Percentiles rank a stretch among this genome's conserved stretches.
Conservation (phyloP, 805 yeast species). For the Lipomyces oligophaga region DNA sequence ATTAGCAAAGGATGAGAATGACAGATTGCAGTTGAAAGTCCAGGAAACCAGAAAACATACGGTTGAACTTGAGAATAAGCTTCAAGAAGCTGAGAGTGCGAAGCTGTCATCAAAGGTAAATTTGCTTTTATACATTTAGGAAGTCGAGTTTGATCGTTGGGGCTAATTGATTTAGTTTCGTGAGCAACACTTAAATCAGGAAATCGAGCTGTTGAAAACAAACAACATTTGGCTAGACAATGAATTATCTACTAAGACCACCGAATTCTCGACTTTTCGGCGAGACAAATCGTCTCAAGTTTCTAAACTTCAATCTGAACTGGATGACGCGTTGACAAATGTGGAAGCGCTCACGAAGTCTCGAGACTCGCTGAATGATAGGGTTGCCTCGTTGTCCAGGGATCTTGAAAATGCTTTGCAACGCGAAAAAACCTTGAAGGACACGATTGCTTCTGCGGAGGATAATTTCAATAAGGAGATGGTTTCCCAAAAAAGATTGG, state of each 20-base stretch:
- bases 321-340: conserved; percentile 41
- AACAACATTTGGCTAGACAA: conserved; percentile 45
- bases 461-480: conserved; percentile 56
- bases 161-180: conserved; percentile 32
- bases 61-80: conserved; percentile 41
- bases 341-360: conserved; percentile 33
- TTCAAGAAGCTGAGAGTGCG: conserved; percentile 38
- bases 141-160: background rate
- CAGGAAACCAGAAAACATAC: conserved; percentile 42
- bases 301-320: conserved; percentile 37
- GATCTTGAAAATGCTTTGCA: conserved; percentile 45
- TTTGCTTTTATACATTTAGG: background rate
- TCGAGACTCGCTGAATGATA: conserved; percentile 37
- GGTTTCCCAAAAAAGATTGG: conserved; percentile 56
- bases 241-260: conserved; percentile 38
- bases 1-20: conserved; percentile 41
- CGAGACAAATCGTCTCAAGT: conserved; percentile 37
- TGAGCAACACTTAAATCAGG: conserved; percentile 42
- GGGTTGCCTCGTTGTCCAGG: conserved; percentile 40
- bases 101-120: conserved; percentile 31
- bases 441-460: conserved; percentile 43
- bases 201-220: conserved; percentile 42
- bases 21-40: conserved; percentile 38
- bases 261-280: conserved; percentile 37
- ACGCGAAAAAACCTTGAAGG: conserved; percentile 48